Evolutionary conservation across 345 rosid species (phyloP).

Genomic region (Moringa oleifera): DNA sequence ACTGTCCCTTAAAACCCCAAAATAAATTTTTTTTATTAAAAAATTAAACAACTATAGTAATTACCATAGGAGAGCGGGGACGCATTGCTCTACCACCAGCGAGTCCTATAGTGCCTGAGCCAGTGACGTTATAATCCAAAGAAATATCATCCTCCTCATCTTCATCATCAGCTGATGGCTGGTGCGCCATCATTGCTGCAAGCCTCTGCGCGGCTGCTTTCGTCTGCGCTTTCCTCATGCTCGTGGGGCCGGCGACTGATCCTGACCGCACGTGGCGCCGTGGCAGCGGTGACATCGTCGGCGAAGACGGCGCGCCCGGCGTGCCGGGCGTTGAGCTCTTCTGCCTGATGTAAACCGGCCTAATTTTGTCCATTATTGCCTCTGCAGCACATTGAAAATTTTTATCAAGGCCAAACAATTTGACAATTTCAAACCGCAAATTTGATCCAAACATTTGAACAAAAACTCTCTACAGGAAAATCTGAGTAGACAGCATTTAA

Average conservation of each 20-base stretch:
- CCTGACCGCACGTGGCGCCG: conserved; percentile 60
- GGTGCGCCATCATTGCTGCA: conserved; percentile 70
- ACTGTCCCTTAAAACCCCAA: too few species aligned
- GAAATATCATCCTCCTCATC: conserved; percentile 52
- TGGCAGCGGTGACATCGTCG: conserved; percentile 33
- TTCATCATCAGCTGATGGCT: conserved; percentile 38
- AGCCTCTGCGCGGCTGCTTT: conserved; percentile 89
- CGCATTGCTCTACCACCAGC: conserved; percentile 46
- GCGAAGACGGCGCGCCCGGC: conserved; percentile 43
- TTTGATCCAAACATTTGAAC: neutral
- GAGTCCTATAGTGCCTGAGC: conserved; percentile 49
- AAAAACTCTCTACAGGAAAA: neutral
- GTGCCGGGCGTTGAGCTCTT: conserved; percentile 26
- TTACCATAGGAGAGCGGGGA: conserved; percentile 57
- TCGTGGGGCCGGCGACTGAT: conserved; percentile 34
- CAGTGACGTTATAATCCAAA: conserved; percentile 23
- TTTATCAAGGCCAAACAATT: conserved; percentile 6
- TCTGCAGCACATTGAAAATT: neutral
- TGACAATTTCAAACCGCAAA: neutral
- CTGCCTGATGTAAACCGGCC: conserved; percentile 37
- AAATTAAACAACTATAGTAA: too few species aligned
- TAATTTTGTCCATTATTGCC: conserved; percentile 49
- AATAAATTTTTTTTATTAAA: too few species aligned
- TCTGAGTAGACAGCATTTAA: neutral
- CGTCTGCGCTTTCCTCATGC: conserved; percentile 66